Base-by-base conservation (phyloP, 2,329 filamentous ascomycete species). In the Chaetothyriales sp. region DNA sequence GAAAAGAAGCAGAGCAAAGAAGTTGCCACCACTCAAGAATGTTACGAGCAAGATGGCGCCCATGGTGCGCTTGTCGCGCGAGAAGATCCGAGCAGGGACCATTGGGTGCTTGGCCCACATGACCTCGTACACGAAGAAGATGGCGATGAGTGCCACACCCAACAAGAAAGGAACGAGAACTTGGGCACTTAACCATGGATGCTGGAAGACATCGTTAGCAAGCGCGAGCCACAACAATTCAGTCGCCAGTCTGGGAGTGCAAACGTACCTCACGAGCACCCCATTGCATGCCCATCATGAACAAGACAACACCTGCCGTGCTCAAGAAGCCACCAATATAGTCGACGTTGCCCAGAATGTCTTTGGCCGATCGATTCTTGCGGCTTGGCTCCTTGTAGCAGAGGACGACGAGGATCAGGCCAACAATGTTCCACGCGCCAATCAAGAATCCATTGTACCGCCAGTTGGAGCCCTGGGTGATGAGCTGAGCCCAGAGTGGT, bases 401-500 rank as follows among this genome's bases (percentile, higher is more conserved):
- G 18, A 69, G 46, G 6, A 67, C 46, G 1, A 70, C 70, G 48
- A 68, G 65, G 51, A 70, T 45, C 46, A 73, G 62, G 13, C 71
- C 70, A 43, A 72, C 61, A 5, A 63, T 66, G 51, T 62, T 67
- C 69, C 70, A 72, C 2, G 66, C 65, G 28, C 67, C 70, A 50
- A 66, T 67, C 47, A 73, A 66, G 2, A 67, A 64, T 22, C 66
- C 68, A 29, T 70, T 67, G 58, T 71, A 71, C 46, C 71, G 64
- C 71, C 71, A 74, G 45, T 59, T 65, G 18, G 65, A 63, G 52
- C 73, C 61, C n/a, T 63, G 64, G 29, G 73, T 68, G 52, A 76
- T 74, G 28, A 81, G 69, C 61, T 83, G 80, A 33, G 71, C 78
- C 66, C 75, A 84, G 19, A 84, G 65, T 0, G 80, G 78, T 1